Evolutionary conservation across 495 filamentous ascomycete species (phyloP), one percentile per base, ranked within the genome.

Genomic region (Aspergillus cristatus): DNA sequence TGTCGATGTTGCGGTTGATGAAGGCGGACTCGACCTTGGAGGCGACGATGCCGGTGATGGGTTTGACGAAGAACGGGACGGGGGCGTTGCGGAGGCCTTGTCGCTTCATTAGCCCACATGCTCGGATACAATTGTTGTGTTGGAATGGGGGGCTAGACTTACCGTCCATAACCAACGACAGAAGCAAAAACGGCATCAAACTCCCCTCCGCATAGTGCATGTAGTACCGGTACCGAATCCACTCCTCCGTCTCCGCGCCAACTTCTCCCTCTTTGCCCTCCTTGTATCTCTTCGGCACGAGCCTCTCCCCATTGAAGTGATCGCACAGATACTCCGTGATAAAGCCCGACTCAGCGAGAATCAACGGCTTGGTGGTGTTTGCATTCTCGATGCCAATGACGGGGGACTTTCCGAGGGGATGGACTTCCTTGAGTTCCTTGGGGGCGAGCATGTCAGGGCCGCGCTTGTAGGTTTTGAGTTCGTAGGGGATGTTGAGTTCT

Each of bases 381-480:
- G 65, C 48, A 0, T 60, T 44, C 35, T 79, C 57, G 49, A 94
- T 54, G 6, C 68, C 70, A 38, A 96, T 56, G 4, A 90, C 50
- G 2, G 88, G 89, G 0, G 83, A 79, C 51, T 94, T 96, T 13
- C 88, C 89, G 6, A 95, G 70, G 0, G 84, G 81, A 54, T 96
- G 89, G 14, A 94, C 57, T 28, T 84, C 58, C 51, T 84, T 80
- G 20, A 93, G 68, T 42, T 81, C 81, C 0, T 67, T 49, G 0
- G 86, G 86, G 0, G 89, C 89, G 6, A 81, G 58, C 58, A 65
- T 66, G 48, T 78, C 57, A 16, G 63, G 41, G 28, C 57, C 55
- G 28, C 88, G 81, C 43, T 81, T 77, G 72, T 78, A 91, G 33
- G 73, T 73, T 46, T 86, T 75, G 35, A 95, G 57, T 36, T 84